phyloP scores from a whole-genome alignment of 441 rosid species.

The Jatropha multifida region DNA sequence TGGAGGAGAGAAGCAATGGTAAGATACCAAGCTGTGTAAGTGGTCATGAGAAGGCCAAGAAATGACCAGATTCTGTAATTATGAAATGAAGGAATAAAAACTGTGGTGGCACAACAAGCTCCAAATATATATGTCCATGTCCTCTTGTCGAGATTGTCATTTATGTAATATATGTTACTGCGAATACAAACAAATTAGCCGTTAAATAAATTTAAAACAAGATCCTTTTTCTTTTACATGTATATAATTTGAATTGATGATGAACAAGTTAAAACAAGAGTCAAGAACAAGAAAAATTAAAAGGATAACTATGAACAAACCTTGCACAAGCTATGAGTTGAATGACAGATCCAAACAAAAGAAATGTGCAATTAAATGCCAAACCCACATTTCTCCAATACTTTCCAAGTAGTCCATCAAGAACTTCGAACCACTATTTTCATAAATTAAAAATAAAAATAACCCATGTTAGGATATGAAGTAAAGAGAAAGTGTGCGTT shows the following conservation, averaged over 20 bases:
- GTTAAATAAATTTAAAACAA: too few relatives aligned
- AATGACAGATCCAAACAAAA: conserved; percentile 93
- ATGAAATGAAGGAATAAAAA: conserved; percentile 91
- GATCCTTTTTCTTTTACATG: not conserved
- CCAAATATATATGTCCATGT: conserved; percentile 98
- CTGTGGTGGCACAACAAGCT: conserved; percentile 97
- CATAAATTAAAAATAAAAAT: not conserved
- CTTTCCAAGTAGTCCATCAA: conserved; percentile 87
- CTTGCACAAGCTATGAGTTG: conserved; percentile 99
- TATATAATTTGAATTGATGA: not conserved
- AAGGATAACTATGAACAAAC: conserved; percentile 23
- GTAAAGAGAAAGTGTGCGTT: not conserved
- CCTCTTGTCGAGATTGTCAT: conserved; percentile 86
- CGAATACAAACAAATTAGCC: not conserved
- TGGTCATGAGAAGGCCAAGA: conserved; percentile 94
- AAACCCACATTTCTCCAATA: conserved; percentile 93
- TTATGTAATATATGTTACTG: conserved; percentile 97
- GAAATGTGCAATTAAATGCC: conserved; percentile 95
- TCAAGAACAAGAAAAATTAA: not conserved
- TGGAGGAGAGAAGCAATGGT: conserved; percentile 77
- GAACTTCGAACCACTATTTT: conserved; percentile 93
- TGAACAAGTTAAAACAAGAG: conserved; percentile 19
- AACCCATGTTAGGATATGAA: conserved; percentile 4
- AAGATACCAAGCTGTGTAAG: conserved; percentile 97
- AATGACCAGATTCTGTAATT: conserved; percentile 97